phyloP scores from a whole-genome alignment of 768 basidiomycete species.

The Boletus reticuloceps region DNA sequence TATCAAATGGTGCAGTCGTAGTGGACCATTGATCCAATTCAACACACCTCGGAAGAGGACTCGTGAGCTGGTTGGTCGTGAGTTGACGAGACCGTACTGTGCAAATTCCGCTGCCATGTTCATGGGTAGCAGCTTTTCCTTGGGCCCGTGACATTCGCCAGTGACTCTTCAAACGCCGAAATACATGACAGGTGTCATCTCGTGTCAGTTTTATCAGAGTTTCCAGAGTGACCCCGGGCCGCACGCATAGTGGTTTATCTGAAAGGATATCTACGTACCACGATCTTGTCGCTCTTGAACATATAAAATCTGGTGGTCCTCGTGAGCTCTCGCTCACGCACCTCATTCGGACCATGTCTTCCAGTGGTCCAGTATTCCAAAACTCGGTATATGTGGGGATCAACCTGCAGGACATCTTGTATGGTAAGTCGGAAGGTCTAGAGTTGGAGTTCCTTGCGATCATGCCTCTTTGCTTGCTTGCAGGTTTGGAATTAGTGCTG shows the following conservation, averaged over 20 bases:
- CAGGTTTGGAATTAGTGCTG: too few species aligned
- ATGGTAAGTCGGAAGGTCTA: too few species aligned
- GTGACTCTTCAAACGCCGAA: not conserved
- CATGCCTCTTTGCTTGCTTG: too few species aligned
- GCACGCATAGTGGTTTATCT: too few species aligned
- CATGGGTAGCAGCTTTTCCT: too few species aligned
- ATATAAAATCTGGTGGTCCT: not conserved
- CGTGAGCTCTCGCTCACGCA: not conserved
- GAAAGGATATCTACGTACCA: not conserved
- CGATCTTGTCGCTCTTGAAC: not conserved
- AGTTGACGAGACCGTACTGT: too few species aligned
- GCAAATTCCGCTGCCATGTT: too few species aligned
- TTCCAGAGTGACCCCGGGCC: not conserved
- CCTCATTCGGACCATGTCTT: slow-evolving; percentile 11
- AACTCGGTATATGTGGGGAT: slow-evolving; percentile 24
- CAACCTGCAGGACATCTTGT: slow-evolving; percentile 23
- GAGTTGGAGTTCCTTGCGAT: too few species aligned
- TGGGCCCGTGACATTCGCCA: too few species aligned
- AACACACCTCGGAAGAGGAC: too few species aligned
- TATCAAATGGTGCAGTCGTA: too few species aligned
- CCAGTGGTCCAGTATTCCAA: slow-evolving; percentile 18
- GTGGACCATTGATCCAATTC: too few species aligned
- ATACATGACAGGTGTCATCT: not conserved
- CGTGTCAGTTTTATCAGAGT: not conserved
- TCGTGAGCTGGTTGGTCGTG: not conserved